phyloP scores from a whole-genome alignment of 495 filamentous ascomycete species.

The Bombardia bombarda region DNA sequence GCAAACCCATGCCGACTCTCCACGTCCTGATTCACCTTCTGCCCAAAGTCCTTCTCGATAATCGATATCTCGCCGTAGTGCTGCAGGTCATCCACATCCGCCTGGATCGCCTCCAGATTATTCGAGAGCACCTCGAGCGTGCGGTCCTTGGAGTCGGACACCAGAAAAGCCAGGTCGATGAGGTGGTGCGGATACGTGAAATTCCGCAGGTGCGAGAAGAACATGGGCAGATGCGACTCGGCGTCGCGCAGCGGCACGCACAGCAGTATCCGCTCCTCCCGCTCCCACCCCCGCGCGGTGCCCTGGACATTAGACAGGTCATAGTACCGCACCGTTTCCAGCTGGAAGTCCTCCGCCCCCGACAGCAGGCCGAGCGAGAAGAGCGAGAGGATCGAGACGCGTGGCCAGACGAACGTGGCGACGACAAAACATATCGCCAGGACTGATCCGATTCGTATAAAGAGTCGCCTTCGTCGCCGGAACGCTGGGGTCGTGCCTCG shows the following conservation, averaged over 20 bases:
- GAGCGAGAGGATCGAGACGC: conserved; percentile 57
- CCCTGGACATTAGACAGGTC: conserved; percentile 88
- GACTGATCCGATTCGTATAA: conserved; percentile 55
- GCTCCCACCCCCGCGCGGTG: conserved; percentile 84
- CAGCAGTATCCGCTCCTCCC: conserved; percentile 88
- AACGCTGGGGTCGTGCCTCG: conserved; percentile 62
- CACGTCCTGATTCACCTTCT: conserved; percentile 95
- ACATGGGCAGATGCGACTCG: conserved; percentile 90
- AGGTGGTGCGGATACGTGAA: conserved; percentile 96
- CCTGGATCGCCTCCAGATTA: conserved; percentile 74
- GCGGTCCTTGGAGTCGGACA: conserved; percentile 93
- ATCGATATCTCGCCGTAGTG: conserved; percentile 96
- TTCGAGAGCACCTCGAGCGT: conserved; percentile 70
- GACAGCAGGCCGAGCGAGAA: conserved; percentile 68
- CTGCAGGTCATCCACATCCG: conserved; percentile 62
- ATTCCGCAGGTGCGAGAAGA: conserved; percentile 92
- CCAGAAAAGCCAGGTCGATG: conserved; percentile 92
- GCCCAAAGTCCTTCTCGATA: conserved; percentile 98
- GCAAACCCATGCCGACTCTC: conserved; percentile 97
- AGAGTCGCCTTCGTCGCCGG: conserved; percentile 64
- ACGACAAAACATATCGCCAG: conserved; percentile 47
- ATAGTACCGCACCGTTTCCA: conserved; percentile 94
- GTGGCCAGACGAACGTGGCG: conserved; percentile 56
- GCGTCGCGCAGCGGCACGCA: conserved; percentile 94
- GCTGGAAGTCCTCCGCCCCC: conserved; percentile 59